Evolutionary conservation across 257 asterid species (phyloP).

Genomic region (Plantago ovata): DNA sequence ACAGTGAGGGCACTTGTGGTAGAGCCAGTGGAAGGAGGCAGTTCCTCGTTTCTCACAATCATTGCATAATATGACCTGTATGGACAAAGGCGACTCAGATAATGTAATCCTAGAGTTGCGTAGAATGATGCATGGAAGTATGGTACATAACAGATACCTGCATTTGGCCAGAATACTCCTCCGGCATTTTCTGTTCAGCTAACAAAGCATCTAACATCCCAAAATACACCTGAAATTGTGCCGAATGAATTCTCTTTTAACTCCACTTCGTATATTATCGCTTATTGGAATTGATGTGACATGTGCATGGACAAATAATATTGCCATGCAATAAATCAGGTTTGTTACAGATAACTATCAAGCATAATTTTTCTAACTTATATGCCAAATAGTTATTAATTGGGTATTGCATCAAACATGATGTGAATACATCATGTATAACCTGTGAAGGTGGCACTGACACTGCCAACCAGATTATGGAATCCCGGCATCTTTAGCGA

Average conservation of each 20-base stretch:
- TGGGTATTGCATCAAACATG: neutral
- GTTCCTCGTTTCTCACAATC: constrained; percentile 78
- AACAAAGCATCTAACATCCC: constrained; percentile 72
- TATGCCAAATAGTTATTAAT: neutral
- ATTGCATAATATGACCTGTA: constrained; percentile 82
- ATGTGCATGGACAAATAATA: neutral
- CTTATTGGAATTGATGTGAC: neutral
- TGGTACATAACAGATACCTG: constrained; percentile 45
- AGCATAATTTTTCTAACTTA: neutral
- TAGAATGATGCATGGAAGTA: constrained; percentile 5
- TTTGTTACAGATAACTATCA: neutral
- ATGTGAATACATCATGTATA: no score
- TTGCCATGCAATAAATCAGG: neutral
- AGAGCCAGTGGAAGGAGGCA: constrained; percentile 71
- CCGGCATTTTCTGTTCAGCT: constrained; percentile 78
- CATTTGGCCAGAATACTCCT: constrained; percentile 61
- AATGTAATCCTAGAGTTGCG: constrained; percentile 1
- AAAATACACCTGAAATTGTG: constrained; percentile 59
- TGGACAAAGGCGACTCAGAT: constrained; percentile 14
- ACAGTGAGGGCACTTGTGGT: constrained; percentile 78
- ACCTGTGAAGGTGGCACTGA: no score
- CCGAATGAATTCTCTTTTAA: neutral
- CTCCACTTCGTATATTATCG: neutral
- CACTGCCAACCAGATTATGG: no score
- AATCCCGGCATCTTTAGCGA: no score